phyloP scores from a whole-genome alignment of 768 basidiomycete genomes.

The Termitomyces sp. region DNA sequence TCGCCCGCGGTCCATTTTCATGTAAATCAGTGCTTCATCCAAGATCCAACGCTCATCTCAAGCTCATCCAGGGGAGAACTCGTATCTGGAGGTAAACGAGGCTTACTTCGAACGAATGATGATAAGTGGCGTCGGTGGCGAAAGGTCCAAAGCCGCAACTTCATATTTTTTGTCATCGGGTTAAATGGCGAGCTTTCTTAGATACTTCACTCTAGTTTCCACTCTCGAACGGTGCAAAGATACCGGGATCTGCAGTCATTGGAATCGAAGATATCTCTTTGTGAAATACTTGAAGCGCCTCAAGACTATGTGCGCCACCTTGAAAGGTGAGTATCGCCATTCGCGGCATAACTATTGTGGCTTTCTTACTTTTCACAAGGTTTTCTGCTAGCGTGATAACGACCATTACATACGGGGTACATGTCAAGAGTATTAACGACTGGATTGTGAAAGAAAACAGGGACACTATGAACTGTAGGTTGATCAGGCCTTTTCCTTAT shows the following conservation, averaged over 20 bases:
- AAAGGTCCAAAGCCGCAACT: constrained; percentile 22
- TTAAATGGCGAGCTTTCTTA: constrained; percentile 5
- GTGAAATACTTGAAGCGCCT: constrained; percentile 33
- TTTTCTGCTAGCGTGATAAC: constrained; percentile 41
- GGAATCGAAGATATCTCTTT: constrained; percentile 38
- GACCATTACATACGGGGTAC: constrained; percentile 36
- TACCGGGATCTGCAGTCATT: constrained; percentile 42
- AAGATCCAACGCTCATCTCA: neutral
- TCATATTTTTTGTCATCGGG: neutral
- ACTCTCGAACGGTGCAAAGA: constrained; percentile 31
- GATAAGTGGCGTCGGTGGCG: constrained; percentile 43
- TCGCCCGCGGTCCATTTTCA: constrained; percentile 40
- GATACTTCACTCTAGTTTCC: constrained; percentile 40
- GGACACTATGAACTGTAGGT: constrained; percentile 36
- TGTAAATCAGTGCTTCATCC: constrained; percentile 16
- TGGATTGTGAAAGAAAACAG: constrained; percentile 43
- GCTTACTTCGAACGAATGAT: constrained; percentile 37
- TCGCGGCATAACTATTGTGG: neutral
- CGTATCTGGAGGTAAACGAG: constrained; percentile 38
- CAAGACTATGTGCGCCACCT: constrained; percentile 33
- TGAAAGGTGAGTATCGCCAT: constrained; percentile 22
- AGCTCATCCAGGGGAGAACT: constrained; percentile 31
- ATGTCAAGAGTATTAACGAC: constrained; percentile 37
- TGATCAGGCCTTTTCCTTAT: neutral
- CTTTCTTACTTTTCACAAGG: constrained; percentile 15